These are phyloP conservation scores for Chaetomium sp. DNA, from an alignment of 2,329 filamentous ascomycete genomes.

Conservation along the genomic window DNA sequence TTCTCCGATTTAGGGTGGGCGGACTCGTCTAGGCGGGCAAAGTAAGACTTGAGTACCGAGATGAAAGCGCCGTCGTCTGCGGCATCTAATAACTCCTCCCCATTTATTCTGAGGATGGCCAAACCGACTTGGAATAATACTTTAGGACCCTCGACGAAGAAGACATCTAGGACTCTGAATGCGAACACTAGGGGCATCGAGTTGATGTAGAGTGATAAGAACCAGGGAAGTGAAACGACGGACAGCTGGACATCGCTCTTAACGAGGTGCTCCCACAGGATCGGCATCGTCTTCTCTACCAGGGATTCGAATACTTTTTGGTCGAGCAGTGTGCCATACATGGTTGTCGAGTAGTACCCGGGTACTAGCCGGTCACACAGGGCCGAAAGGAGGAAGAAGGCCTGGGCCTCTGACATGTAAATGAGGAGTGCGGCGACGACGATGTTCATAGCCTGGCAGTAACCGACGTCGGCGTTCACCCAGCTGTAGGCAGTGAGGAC, in stretches of 20 bases:
- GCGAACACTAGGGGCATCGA: constrained; percentile 98
- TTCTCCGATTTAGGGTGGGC: constrained; percentile 96
- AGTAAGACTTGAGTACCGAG: constrained; percentile 92
- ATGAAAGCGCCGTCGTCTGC: constrained; percentile 96
- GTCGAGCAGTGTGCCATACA: constrained; percentile 97
- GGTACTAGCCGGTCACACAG: constrained; percentile 91
- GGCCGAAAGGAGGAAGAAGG: constrained; percentile 89
- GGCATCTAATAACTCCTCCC: constrained; percentile 91
- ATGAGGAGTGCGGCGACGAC: constrained; percentile 97
- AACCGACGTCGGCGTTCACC: constrained; percentile 93
- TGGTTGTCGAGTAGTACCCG: constrained; percentile 97
- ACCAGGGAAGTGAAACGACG: constrained; percentile 96
- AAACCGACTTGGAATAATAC: constrained; percentile 95
- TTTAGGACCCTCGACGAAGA: constrained; percentile 97
- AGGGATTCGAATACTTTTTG: constrained; percentile 97
- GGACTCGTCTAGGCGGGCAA: constrained; percentile 88
- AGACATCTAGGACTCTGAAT: constrained; percentile 93
- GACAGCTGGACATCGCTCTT: constrained; percentile 97
- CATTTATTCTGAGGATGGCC: constrained; percentile 96
- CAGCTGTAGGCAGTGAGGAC: constrained; percentile 97
- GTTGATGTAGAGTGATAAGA: constrained; percentile 97
- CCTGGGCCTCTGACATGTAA: constrained; percentile 96
- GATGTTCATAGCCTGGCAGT: constrained; percentile 99
- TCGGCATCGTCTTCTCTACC: constrained; percentile 98
- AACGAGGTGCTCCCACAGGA: constrained; percentile 96